These are phyloP conservation scores for Hebeloma cylindrosporum DNA, from an alignment of 768 basidiomycete species.

Conservation along the genomic window DNA sequence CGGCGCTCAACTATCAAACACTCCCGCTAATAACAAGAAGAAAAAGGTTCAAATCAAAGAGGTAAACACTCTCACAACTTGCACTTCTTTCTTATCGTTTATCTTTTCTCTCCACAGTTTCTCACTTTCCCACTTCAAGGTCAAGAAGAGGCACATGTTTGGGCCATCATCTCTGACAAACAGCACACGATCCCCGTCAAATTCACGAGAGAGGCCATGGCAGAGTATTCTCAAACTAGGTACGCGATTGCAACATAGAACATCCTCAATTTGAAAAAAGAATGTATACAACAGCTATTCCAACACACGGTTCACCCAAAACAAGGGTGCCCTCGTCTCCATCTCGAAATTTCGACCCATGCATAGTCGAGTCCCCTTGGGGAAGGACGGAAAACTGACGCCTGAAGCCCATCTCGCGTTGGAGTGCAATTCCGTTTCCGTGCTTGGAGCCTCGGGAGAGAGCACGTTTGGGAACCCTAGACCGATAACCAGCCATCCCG, in stretches of 20 bases:
- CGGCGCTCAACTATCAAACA: constrained; percentile 43
- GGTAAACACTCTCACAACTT: constrained; percentile 31
- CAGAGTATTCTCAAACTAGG: constrained; percentile 39
- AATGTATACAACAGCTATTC: neutral
- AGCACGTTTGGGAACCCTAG: constrained; percentile 51
- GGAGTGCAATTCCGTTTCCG: constrained; percentile 46
- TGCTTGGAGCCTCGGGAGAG: constrained; percentile 46
- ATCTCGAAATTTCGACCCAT: constrained; percentile 53
- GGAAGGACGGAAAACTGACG: constrained; percentile 39
- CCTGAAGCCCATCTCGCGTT: constrained; percentile 45
- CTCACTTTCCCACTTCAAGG: constrained; percentile 45
- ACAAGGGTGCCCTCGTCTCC: constrained; percentile 44
- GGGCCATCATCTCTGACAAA: constrained; percentile 67
- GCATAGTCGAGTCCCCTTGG: constrained; percentile 52
- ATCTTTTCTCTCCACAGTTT: constrained; percentile 40
- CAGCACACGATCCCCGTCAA: constrained; percentile 48
- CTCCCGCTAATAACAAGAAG: constrained; percentile 35
- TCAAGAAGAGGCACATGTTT: constrained; percentile 47
- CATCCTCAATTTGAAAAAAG: no score
- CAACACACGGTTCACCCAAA: constrained; percentile 40
- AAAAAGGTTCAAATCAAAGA: constrained; percentile 62
- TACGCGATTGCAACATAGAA: neutral
- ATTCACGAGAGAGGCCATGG: constrained; percentile 53
- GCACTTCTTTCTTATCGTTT: neutral
- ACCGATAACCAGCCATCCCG: constrained; percentile 40